Base-by-base conservation (phyloP, 441 rosid genomes). In the Euphorbia schlechtendalii region DNA sequence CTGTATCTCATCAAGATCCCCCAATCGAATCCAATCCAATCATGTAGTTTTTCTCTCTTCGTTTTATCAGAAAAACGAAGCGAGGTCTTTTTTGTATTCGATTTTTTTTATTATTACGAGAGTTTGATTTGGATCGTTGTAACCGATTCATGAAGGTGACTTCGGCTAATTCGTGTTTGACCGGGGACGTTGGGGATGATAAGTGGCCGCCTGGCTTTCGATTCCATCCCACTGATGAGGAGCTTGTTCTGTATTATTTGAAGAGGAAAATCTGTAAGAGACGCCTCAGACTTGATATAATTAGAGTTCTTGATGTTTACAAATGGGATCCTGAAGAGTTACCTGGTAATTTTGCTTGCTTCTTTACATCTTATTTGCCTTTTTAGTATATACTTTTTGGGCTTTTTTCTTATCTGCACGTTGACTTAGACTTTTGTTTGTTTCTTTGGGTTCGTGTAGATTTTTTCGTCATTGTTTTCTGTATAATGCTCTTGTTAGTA, bases 311-410 rank as follows among this genome's bases (percentile, higher is more conserved):
- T 54, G 98, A 92, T 78, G 96, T 90, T 54, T 92, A 92, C 78
- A 92, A 90, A 76, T 76, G 89, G 77, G 96, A 88, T 76, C 98
- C 97, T 32, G 84, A 85, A 68, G 98, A 88, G 63, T 72, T 92
- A 71, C 97, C 97, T 58, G 96, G 98, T 92, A 73, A 69, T n/a
- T 24, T 9, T 9, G 49, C 49, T 4, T 53, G 0, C 0, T 9
- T 66, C 11, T 13, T 30, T 1, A 7, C 22, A n/a, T n/a, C n/a
- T n/a, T n/a, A n/a, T n/a, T n/a, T n/a, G n/a, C n/a, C n/a, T n/a
- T n/a, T n/a, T n/a, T n/a, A n/a, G n/a, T n/a, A n/a, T n/a, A n/a
- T n/a, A n/a, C n/a, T n/a, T n/a, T n/a, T n/a, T n/a, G n/a, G n/a
- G n/a, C n/a, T n/a, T n/a, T n/a, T n/a, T n/a, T n/a, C n/a, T n/a